A percentile compares a stretch with the other conserved stretches of the same genome.
Conservation (phyloP, 768 basidiomycete species). For the Lactarius sp. region DNA sequence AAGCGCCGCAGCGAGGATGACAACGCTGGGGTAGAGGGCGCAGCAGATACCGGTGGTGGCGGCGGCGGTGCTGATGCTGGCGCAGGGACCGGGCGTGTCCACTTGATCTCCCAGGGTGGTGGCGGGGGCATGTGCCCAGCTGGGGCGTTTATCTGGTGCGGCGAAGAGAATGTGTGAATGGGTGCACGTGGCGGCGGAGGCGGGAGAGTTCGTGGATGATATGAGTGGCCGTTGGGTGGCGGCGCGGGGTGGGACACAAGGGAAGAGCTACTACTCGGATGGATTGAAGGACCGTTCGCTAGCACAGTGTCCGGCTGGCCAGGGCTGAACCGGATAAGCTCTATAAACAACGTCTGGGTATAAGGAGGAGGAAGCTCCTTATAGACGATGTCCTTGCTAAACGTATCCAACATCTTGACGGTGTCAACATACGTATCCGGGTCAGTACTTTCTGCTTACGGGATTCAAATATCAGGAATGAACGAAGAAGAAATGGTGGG, state of each 20-base stretch:
- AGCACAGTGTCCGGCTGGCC: slow-evolving; percentile 44
- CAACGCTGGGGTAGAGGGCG: slow-evolving; percentile 18
- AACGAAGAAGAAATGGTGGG: slow-evolving; percentile 7
- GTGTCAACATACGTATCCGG: slow-evolving; percentile 64
- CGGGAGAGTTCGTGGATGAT: slow-evolving; percentile 22
- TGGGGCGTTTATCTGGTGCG: slow-evolving; percentile 12
- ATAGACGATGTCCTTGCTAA: slow-evolving; percentile 66
- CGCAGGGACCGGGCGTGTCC: slow-evolving; percentile 29
- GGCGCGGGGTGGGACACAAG: slow-evolving; percentile 17
- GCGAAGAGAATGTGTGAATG: slow-evolving; percentile 16
- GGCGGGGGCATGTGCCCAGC: slow-evolving; percentile 34
- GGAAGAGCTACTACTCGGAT: slow-evolving; percentile 27
- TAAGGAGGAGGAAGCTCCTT: slow-evolving; percentile 61
- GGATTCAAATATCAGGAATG: slow-evolving; percentile 14
- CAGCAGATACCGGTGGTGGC: slow-evolving; percentile 25
- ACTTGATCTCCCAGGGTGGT: slow-evolving; percentile 35
- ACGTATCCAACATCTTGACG: slow-evolving; percentile 66
- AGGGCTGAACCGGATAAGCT: slow-evolving; percentile 60
- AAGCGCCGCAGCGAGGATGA: slow-evolving; percentile 24
- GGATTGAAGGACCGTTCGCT: slow-evolving; percentile 27
- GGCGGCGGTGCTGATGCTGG: not conserved
- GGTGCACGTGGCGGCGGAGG: slow-evolving; percentile 34
- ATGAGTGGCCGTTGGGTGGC: slow-evolving; percentile 14
- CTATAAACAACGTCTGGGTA: slow-evolving; percentile 66
- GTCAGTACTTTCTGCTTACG: slow-evolving; percentile 42